A percentile compares a stretch with the other conserved stretches of the same genome.
Conservation (phyloP, 257 asterid species). For the Solanum piurae region DNA sequence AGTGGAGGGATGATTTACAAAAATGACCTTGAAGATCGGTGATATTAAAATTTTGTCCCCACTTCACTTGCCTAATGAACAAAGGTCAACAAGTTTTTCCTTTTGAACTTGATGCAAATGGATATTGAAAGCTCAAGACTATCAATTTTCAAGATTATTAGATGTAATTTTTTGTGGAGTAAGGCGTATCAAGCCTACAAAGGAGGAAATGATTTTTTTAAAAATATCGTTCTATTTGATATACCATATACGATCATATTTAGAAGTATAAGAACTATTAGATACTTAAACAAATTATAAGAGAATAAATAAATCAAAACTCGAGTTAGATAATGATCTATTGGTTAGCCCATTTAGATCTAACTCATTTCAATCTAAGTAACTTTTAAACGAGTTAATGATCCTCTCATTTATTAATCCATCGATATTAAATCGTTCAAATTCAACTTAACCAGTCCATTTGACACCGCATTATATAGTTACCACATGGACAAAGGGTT, state of each 20-base stretch:
- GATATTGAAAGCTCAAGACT: neutral
- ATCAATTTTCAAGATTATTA: neutral
- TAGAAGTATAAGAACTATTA: neutral
- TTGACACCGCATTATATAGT: neutral
- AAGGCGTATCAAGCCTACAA: neutral
- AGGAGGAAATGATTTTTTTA: rapidly evolving
- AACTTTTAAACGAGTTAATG: neutral
- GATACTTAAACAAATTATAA: neutral
- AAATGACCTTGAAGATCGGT: neutral
- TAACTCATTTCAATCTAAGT: rapidly evolving
- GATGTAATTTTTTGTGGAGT: neutral
- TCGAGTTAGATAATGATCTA: neutral
- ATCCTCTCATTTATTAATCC: neutral
- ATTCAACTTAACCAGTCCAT: rapidly evolving
- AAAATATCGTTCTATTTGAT: too few species aligned
- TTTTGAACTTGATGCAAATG: neutral
- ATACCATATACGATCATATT: neutral
- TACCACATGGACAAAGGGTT: neutral
- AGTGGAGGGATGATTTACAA: neutral
- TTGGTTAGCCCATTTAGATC: neutral
- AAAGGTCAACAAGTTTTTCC: neutral
- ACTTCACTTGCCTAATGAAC: neutral
- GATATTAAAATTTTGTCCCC: neutral
- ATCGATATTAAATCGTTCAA: rapidly evolving
- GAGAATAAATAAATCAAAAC: neutral